These are phyloP conservation scores for Ophiocordyceps camponoti-rufipedis DNA, from an alignment of 2,329 filamentous ascomycete genomes.

Conservation along the genomic window DNA sequence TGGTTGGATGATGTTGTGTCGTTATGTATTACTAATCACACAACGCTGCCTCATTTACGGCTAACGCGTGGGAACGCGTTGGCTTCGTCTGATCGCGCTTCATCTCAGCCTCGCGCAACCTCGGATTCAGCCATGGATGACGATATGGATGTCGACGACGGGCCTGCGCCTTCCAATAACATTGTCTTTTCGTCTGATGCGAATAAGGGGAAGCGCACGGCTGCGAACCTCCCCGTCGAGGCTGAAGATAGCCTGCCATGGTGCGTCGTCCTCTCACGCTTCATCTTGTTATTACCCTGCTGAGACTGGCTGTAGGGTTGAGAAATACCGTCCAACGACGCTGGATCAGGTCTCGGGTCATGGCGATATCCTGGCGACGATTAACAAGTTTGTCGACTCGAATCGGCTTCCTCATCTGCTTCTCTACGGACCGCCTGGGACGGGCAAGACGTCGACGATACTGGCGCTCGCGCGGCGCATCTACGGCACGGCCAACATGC, in stretches of 20 bases:
- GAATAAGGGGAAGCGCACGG: slow-evolving; percentile 77
- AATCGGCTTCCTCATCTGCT: slow-evolving; percentile 91
- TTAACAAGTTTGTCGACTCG: slow-evolving; percentile 92
- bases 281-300: neutral
- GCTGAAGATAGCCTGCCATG: slow-evolving; percentile 89
- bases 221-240: slow-evolving; percentile 83
- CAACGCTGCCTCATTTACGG: too few relatives aligned
- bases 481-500: slow-evolving; percentile 81
- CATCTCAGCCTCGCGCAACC: neutral
- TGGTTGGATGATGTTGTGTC: neutral
- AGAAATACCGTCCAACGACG: slow-evolving; percentile 85
- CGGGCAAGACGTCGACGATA: slow-evolving; percentile 93
- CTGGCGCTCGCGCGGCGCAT: slow-evolving; percentile 84
- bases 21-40: too few relatives aligned
- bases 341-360: slow-evolving; percentile 90
- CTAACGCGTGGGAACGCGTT: neutral
- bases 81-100: neutral
- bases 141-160: slow-evolving; percentile 44
- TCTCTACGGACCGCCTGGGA: slow-evolving; percentile 90
- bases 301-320: slow-evolving; percentile 45
- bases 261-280: slow-evolving; percentile 24
- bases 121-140: slow-evolving; percentile 30
- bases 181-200: slow-evolving; percentile 56
- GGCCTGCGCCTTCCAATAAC: slow-evolving; percentile 25
- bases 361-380: slow-evolving; percentile 90